These are phyloP conservation scores for Coprinopsis marcescibilis DNA, from an alignment of 768 basidiomycete genomes.

Conservation along the genomic window DNA sequence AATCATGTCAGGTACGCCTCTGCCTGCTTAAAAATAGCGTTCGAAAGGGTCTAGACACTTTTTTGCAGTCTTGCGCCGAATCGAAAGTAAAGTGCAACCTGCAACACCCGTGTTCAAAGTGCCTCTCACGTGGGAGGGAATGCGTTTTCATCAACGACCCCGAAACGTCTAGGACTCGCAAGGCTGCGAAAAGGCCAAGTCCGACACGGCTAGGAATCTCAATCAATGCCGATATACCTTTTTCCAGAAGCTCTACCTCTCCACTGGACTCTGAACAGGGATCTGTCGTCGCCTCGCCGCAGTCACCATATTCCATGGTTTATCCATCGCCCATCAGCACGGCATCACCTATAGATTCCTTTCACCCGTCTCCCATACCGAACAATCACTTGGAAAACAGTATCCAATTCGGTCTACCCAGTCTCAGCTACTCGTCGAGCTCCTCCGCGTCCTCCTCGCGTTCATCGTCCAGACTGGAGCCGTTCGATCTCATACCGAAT, in stretches of 20 bases:
- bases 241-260: neutral
- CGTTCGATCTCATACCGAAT: slow-evolving; percentile 27
- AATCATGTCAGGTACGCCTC: slow-evolving; percentile 52
- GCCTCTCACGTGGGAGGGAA: slow-evolving; percentile 53
- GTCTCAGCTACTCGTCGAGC: slow-evolving; percentile 26
- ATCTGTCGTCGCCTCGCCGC: slow-evolving; percentile 25
- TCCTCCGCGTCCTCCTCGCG: slow-evolving; percentile 31
- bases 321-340: slow-evolving; percentile 11
- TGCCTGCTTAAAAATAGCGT: neutral
- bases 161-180: slow-evolving; percentile 33
- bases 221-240: slow-evolving; percentile 1
- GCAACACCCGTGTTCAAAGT: slow-evolving; percentile 63
- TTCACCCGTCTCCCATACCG: slow-evolving; percentile 13
- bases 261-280: slow-evolving; percentile 5
- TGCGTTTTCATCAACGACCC: slow-evolving; percentile 58
- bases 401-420: slow-evolving; percentile 18
- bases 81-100: slow-evolving; percentile 75
- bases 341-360: slow-evolving; percentile 16
- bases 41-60: neutral
- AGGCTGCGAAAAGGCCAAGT: slow-evolving; percentile 22
- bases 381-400: slow-evolving; percentile 11
- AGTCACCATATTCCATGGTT: slow-evolving; percentile 14
- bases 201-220: neutral
- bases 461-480: slow-evolving; percentile 34
- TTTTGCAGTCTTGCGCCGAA: slow-evolving; percentile 52